Base-by-base conservation (phyloP, 2,329 filamentous ascomycete species). In the Elsinoe fawcettii region DNA sequence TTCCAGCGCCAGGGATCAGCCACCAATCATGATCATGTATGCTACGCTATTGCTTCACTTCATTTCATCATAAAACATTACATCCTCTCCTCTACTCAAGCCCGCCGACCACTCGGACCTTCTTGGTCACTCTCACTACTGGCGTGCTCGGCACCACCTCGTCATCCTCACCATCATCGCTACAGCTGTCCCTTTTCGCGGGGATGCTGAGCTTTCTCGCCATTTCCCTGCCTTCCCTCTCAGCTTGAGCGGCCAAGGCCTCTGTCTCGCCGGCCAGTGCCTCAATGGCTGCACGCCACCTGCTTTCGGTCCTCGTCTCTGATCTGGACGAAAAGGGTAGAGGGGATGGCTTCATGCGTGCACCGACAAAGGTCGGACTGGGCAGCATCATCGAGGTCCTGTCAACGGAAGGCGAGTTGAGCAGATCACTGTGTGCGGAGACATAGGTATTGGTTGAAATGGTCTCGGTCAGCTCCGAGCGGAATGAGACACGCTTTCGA, bases 401-500 rank as follows among this genome's bases (percentile, higher is more conserved):
- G 8, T 66, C 71, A 25, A 65, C 65, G 4, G 70, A 70, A 25
- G 62, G 61, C 1, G 67, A 71, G 49, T 74, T 71, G 6, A 74
- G 69, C 9, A 84, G 69, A 65, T 84, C 81, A 0, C 77, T 79
- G 61, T 83, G 80, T 36, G 77, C 76, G 55, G 77, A 69, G 4
- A 76, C 79, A 67, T 81, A 84, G 58, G 71, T 75, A 39, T 75
- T 73, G 2, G 75, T 84, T 60, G 73, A 74, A 63, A 85, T 82
- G 58, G 82, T 80, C 65, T 84, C 81, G 46, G 80, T 80, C 23
- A 84, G 66, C 16, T 78, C 77, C 11, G 71, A 71, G 18, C 76
- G 73, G 65, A 83, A 85, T 23, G 74, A 76, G 11, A 85, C 81
- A 60, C 73, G 75, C 70, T 84, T 84, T 32, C 34, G 30, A n/a